Conservation (phyloP, 2,329 filamentous ascomycete species). For the Botrytis galanthina region DNA sequence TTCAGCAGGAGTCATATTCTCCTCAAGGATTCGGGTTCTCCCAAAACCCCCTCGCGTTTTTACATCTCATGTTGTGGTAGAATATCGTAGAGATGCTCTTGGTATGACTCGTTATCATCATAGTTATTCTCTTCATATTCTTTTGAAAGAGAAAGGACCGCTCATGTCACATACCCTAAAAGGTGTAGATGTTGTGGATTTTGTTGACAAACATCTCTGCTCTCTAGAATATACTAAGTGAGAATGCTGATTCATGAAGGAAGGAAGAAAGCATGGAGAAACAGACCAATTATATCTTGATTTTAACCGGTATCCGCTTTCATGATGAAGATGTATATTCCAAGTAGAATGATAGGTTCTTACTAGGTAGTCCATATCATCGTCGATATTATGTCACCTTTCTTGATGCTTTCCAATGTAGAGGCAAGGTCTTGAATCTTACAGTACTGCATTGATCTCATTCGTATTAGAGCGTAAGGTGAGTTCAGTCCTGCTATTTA, state of each 20-base stretch:
- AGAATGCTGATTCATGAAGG: no score
- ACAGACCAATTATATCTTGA: not conserved
- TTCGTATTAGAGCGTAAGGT: not conserved
- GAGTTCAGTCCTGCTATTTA: not conserved
- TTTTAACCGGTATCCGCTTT: not conserved
- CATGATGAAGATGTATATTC: fast-evolving
- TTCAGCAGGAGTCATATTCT: not conserved
- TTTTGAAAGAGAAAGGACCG: fast-evolving
- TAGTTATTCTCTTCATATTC: not conserved
- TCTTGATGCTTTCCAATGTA: not conserved
- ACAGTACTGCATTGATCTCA: fast-evolving
- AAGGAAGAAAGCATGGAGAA: not conserved
- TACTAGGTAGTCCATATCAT: fast-evolving
- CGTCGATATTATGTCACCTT: not conserved
- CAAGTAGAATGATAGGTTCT: not conserved
- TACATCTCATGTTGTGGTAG: not conserved
- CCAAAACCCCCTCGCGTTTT: not conserved
- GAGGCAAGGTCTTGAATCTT: not conserved
- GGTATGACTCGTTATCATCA: not conserved
- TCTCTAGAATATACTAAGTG: not conserved
- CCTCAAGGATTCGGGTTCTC: not conserved
- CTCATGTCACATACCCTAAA: fast-evolving
- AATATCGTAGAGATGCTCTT: not conserved
- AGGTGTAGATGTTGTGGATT: fast-evolving
- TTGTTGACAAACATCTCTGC: not conserved